Evolutionary conservation across 805 yeast genomes (phyloP).

Genomic region (Nakazawaea siamensis): DNA sequence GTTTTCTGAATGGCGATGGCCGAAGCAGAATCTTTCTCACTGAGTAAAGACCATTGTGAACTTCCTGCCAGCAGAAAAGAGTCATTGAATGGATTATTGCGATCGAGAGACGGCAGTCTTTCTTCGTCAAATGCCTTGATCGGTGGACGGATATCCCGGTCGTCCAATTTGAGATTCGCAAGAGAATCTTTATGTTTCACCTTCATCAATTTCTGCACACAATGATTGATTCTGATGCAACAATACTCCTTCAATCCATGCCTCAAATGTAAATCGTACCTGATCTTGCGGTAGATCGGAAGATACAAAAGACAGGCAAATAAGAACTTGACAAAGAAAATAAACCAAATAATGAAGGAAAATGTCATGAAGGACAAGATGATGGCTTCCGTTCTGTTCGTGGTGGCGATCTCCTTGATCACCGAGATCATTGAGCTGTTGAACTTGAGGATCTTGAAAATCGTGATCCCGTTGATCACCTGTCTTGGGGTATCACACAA

Average conservation of each 20-base stretch:
- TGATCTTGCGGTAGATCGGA: constrained; percentile 40
- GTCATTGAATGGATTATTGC: background rate
- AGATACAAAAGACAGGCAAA: constrained; percentile 44
- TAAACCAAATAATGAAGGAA: constrained; percentile 66
- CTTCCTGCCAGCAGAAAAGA: no score
- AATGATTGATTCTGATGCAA: constrained; percentile 47
- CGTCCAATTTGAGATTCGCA: background rate
- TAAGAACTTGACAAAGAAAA: constrained; percentile 50
- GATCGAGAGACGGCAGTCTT: background rate
- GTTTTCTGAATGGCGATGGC: background rate
- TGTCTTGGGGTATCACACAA: constrained; percentile 86
- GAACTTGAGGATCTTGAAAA: constrained; percentile 41
- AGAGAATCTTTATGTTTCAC: constrained; percentile 22
- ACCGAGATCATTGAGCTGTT: constrained; percentile 35
- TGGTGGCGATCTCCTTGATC: constrained; percentile 48
- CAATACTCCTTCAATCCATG: constrained; percentile 51
- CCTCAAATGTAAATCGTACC: constrained; percentile 28
- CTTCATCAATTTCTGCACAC: constrained; percentile 43
- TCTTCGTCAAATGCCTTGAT: constrained; percentile 1
- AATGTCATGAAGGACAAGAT: constrained; percentile 68
- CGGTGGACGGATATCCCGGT: constrained; percentile 2
- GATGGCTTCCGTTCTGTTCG: constrained; percentile 60
- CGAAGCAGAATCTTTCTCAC: no score
- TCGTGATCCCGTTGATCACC: constrained; percentile 70
- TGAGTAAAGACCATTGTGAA: no score